Evolutionary conservation across 371 early-diverging fungal genomes (phyloP).

Genomic region (Cokeromyces recurvatus): DNA sequence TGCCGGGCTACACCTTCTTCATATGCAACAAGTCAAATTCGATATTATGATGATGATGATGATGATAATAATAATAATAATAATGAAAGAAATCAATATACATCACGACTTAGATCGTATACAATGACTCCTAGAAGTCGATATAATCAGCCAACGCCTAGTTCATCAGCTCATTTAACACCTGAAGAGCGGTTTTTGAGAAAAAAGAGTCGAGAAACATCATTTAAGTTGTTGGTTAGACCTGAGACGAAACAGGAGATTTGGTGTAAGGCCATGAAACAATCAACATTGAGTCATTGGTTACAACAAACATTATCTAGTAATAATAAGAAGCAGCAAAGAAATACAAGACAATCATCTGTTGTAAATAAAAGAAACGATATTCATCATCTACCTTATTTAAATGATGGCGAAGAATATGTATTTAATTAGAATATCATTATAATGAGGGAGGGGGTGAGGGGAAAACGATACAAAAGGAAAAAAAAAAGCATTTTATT

Average conservation of each 20-base stretch:
- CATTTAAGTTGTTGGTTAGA: conserved; percentile 4
- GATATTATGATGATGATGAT: conserved; percentile 8
- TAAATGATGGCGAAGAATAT: too few relatives aligned
- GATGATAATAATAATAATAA: background rate
- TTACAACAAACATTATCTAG: background rate
- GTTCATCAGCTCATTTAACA: conserved; percentile 1
- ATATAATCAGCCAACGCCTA: background rate
- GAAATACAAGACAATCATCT: too few relatives aligned
- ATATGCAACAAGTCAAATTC: background rate
- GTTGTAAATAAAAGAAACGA: too few relatives aligned
- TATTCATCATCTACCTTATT: too few relatives aligned
- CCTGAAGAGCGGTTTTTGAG: conserved; percentile 5
- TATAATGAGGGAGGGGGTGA: too few relatives aligned
- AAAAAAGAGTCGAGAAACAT: conserved; percentile 4
- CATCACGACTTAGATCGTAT: background rate
- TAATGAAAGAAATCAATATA: background rate
- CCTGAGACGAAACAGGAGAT: conserved; percentile 9
- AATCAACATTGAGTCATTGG: conserved; percentile 6
- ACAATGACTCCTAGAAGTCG: conserved; percentile 6
- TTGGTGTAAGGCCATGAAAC: background rate
- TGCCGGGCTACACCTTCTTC: background rate
- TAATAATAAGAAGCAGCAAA: too few relatives aligned
- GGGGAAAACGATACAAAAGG: too few relatives aligned
- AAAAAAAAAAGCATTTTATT: too few relatives aligned
- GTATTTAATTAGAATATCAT: too few relatives aligned